Percentiles rank a stretch among this genome's conserved stretches.
Evolutionary conservation across 441 rosid genomes (phyloP).

Genomic region (Viola pubescens): DNA sequence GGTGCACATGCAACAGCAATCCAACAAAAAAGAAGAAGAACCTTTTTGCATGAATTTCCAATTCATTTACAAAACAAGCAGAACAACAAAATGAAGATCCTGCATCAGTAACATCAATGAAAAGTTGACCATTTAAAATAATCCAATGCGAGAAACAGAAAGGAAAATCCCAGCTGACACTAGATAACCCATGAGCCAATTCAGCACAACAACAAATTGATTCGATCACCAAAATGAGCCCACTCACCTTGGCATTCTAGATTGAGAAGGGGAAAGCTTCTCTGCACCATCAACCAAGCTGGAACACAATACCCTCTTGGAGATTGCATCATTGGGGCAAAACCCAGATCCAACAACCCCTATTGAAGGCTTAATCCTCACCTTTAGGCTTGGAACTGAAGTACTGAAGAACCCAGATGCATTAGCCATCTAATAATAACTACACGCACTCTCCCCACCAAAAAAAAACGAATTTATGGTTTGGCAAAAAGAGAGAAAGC

Average conservation of each 20-base stretch:
- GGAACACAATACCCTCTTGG: slow-evolving; percentile 49
- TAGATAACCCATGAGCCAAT: slow-evolving; percentile 10
- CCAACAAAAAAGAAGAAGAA: slow-evolving; percentile 2
- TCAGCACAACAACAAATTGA: slow-evolving; percentile 2
- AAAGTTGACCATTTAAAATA: slow-evolving; percentile 4
- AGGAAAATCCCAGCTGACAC: slow-evolving; percentile 4
- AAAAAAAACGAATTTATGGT: not conserved
- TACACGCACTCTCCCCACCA: slow-evolving; percentile 3
- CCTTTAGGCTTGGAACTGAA: slow-evolving; percentile 44
- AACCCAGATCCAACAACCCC: slow-evolving; percentile 60
- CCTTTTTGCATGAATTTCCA: not conserved
- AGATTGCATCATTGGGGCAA: slow-evolving; percentile 29
- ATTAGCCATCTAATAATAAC: slow-evolving; percentile 50
- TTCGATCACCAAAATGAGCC: slow-evolving; percentile 6
- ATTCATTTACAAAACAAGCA: slow-evolving; percentile 13
- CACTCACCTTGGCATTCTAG: slow-evolving; percentile 54
- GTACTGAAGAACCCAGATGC: slow-evolving; percentile 62
- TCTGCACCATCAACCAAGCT: slow-evolving; percentile 38
- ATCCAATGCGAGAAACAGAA: not conserved
- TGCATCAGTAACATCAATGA: not conserved
- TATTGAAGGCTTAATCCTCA: slow-evolving; percentile 36
- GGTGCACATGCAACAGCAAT: slow-evolving; percentile 15
- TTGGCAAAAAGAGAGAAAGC: slow-evolving; percentile 11
- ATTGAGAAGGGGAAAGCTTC: slow-evolving; percentile 44
- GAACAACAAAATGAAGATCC: not conserved